phyloP scores from a whole-genome alignment of 176 grass and related monocot species.

The Phoenix dactylifera region DNA sequence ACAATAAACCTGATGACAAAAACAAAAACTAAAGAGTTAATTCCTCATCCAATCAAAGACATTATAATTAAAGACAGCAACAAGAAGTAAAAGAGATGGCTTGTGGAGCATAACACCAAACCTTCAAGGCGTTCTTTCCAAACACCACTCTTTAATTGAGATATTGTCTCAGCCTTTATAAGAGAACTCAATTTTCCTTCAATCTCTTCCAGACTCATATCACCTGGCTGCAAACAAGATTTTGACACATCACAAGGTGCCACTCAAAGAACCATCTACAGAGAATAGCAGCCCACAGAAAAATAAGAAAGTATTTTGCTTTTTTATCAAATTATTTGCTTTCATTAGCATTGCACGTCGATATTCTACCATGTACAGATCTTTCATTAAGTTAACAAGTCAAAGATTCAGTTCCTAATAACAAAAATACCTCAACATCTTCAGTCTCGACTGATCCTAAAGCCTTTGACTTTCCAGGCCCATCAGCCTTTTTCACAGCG shows the following conservation, averaged over 20 bases:
- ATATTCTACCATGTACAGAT: too few relatives aligned
- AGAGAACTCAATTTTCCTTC: constrained; percentile 65
- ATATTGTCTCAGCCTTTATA: constrained; percentile 67
- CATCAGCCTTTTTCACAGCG: constrained; percentile 60
- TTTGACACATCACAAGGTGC: too few relatives aligned
- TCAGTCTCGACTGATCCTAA: constrained; percentile 51
- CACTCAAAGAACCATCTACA: too few relatives aligned
- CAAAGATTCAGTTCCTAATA: constrained; percentile 8
- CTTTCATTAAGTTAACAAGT: background rate
- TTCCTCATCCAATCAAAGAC: too few relatives aligned
- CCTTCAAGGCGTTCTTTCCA: constrained; percentile 99
- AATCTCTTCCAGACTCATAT: constrained; percentile 99
- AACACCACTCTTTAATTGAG: constrained; percentile 81
- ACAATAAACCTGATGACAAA: too few relatives aligned
- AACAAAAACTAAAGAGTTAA: too few relatives aligned
- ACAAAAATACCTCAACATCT: constrained; percentile 82
- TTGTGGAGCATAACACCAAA: constrained; percentile 10
- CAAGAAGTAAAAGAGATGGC: constrained; percentile 11
- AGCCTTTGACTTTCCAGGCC: constrained; percentile 48
- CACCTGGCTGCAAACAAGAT: constrained; percentile 55
- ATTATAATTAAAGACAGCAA: too few relatives aligned
- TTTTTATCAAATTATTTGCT: background rate
- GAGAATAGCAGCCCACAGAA: too few relatives aligned
- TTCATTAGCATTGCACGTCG: background rate
- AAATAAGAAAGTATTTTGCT: too few relatives aligned